Conservation (phyloP, 2,329 filamentous ascomycete genomes). For the Hirsutella minnesotensis region DNA sequence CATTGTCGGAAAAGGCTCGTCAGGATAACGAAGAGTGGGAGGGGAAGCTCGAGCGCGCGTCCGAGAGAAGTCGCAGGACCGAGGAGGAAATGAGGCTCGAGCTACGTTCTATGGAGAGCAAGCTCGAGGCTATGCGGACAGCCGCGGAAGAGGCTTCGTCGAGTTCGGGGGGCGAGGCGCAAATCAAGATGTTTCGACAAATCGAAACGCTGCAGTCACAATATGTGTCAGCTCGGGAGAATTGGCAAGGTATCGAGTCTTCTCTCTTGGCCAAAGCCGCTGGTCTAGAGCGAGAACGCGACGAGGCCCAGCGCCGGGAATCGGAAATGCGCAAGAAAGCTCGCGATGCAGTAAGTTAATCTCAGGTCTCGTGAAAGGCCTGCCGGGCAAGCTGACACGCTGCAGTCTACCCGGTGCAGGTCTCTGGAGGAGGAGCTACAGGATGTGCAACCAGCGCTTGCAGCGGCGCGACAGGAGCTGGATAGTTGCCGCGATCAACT, state of each 20-base stretch:
- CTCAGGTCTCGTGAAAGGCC: background rate
- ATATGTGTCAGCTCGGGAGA: constrained; percentile 86
- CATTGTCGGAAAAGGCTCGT: constrained; percentile 57
- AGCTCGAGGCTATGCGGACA: constrained; percentile 76
- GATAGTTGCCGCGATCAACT: constrained; percentile 46
- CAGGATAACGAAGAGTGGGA: constrained; percentile 59
- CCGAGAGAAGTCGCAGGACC: constrained; percentile 53
- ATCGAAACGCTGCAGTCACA: constrained; percentile 94
- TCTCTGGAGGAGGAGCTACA: constrained; percentile 77
- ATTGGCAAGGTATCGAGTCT: constrained; percentile 93
- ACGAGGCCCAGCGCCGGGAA: constrained; percentile 74
- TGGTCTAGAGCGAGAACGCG: constrained; percentile 77
- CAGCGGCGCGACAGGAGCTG: constrained; percentile 53
- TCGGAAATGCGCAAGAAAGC: constrained; percentile 82
- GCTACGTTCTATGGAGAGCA: constrained; percentile 66
- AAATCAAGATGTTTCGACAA: constrained; percentile 82
- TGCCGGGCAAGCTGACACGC: background rate
- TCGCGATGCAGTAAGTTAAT: constrained; percentile 61
- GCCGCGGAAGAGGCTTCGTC: constrained; percentile 84
- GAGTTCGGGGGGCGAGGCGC: constrained; percentile 66
- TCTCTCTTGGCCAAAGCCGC: constrained; percentile 68
- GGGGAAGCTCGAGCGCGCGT: constrained; percentile 61
- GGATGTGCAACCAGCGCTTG: constrained; percentile 49
- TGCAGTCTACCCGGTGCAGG: constrained; percentile 49
- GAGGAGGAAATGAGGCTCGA: constrained; percentile 78